Base-by-base conservation (phyloP, 352 stramenopile species). In the Globisporangium nunn region DNA sequence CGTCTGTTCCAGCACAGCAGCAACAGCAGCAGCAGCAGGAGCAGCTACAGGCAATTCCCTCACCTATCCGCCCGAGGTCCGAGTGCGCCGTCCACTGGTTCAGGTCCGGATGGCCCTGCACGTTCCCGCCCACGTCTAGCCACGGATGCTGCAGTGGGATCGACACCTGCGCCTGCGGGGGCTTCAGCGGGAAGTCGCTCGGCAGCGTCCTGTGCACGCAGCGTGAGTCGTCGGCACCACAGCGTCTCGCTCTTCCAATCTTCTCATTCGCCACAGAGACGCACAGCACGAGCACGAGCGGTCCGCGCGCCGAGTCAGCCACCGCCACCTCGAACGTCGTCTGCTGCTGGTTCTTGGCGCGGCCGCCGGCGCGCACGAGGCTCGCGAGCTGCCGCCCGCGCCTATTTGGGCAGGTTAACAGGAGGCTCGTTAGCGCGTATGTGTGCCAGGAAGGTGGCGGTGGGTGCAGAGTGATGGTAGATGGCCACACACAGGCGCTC, bases 311-410 rank as follows among this genome's bases (percentile, higher is more conserved):
- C 14, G 82, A 90, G 43, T 92, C 75, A 0, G 65, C 66, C 17
- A 93, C 68, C 14, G 71, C 61, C 49, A 91, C 81, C 51, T 93
- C 84, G 54, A 93, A 93, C 53, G 62, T 87, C 52, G 83, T 91
- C 71, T 93, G 83, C 67, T 90, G 75, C 54, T 88, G 81, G 67
- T 93, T 91, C 68, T 87, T 91, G 37, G 84, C 84, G 54, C 79
- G 72, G n/a, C 75, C 81, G 43, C 84, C 84, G 3, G 84, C 81
- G 45, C 84, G 84, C 51, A 93, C 84, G 46, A 93, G 74, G 56
- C 84, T 93, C 56, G 84, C 78, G 15, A 93, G 62, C 50, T 93
- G 84, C 14, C 81, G 74, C 1, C 81, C 84, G 59, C 81, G 72
- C 41, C 84, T 93, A 23, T 23, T 23, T 23, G 23, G 23, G 23